A percentile compares a stretch with the other conserved stretches of the same genome.
phyloP scores from a whole-genome alignment of 164 flowering plant species.

The Cinnamomum micranthum region DNA sequence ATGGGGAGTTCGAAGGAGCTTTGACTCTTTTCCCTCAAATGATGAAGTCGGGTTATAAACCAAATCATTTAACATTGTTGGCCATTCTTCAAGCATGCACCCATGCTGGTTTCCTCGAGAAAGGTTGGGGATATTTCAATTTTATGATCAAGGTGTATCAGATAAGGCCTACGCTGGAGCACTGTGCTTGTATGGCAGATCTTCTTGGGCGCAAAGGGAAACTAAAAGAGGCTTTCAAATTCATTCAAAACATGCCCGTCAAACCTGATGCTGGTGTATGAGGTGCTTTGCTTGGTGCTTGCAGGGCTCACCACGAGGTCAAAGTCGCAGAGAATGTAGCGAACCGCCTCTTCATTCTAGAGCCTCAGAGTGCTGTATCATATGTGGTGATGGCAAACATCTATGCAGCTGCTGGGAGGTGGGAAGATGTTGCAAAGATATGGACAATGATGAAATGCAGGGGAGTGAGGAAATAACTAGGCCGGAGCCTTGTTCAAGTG shows the following conservation, averaged over 20 bases:
- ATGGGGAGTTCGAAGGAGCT: slow-evolving; percentile 48
- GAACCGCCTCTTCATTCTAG: slow-evolving; percentile 32
- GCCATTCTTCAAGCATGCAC: slow-evolving; percentile 64
- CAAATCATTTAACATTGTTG: slow-evolving; percentile 58
- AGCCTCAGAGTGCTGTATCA: slow-evolving; percentile 46
- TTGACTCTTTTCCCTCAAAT: slow-evolving; percentile 36
- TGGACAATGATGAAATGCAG: slow-evolving; percentile 47
- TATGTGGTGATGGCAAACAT: slow-evolving; percentile 66
- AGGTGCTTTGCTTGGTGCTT: slow-evolving; percentile 56
- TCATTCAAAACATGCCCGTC: slow-evolving; percentile 47
- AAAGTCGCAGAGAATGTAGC: slow-evolving; percentile 48
- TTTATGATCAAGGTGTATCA: slow-evolving; percentile 39
- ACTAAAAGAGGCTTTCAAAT: slow-evolving; percentile 48
- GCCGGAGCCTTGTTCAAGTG: slow-evolving; percentile 41
- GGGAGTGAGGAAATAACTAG: slow-evolving; percentile 43
- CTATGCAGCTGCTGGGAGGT: slow-evolving; percentile 49
- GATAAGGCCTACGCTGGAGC: slow-evolving; percentile 44
- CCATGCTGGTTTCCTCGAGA: slow-evolving; percentile 56
- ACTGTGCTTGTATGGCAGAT: slow-evolving; percentile 57
- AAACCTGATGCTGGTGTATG: slow-evolving; percentile 59
- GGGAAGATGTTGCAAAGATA: slow-evolving; percentile 46
- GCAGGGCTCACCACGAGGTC: slow-evolving; percentile 43
- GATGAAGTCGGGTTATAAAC: slow-evolving; percentile 37
- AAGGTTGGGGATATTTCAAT: slow-evolving; percentile 45
- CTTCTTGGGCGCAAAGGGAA: slow-evolving; percentile 59